Percentiles rank a stretch among this genome's conserved stretches.
These are phyloP conservation scores for Populus pruinosa DNA, from an alignment of 345 rosid species.

Conservation along the genomic window DNA sequence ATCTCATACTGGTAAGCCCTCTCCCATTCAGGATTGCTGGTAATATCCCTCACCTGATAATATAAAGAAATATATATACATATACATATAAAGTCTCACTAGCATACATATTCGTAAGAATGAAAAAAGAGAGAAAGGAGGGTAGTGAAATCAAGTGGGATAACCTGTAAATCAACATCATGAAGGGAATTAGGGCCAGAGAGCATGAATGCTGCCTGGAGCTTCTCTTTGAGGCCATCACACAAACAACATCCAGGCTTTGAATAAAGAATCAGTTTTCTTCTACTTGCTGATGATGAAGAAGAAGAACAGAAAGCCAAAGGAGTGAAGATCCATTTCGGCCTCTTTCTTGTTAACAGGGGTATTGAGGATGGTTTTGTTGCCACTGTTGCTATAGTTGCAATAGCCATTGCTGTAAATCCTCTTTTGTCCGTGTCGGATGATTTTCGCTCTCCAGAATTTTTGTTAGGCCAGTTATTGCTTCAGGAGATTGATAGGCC, in stretches of 20 bases:
- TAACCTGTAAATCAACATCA: slow-evolving; percentile 70
- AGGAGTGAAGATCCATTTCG: slow-evolving; percentile 31
- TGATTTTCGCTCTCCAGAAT: no score
- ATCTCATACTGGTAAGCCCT: slow-evolving; percentile 75
- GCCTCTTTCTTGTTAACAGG: slow-evolving; percentile 29
- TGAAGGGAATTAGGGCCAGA: slow-evolving; percentile 59
- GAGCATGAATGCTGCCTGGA: slow-evolving; percentile 67
- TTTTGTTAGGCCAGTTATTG: no score
- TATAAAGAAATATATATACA: background rate
- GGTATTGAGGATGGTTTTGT: slow-evolving; percentile 31
- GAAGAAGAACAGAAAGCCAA: slow-evolving; percentile 34
- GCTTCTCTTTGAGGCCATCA: slow-evolving; percentile 94
- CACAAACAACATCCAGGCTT: slow-evolving; percentile 93
- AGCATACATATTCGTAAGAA: background rate
- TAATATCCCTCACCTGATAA: slow-evolving; percentile 69
- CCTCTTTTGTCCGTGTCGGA: background rate
- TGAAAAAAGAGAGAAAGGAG: background rate
- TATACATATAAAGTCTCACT: background rate
- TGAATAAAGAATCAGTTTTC: slow-evolving; percentile 69
- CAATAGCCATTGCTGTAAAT: slow-evolving; percentile 20
- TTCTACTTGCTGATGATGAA: slow-evolving; percentile 18
- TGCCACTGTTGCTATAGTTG: slow-evolving; percentile 27
- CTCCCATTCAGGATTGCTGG: slow-evolving; percentile 75
- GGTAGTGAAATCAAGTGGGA: background rate
- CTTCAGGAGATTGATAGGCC: no score